A percentile compares a stretch with the other conserved stretches of the same genome.
phyloP scores from a whole-genome alignment of 2,329 filamentous ascomycete species.

The Delphinella strobiligena region DNA sequence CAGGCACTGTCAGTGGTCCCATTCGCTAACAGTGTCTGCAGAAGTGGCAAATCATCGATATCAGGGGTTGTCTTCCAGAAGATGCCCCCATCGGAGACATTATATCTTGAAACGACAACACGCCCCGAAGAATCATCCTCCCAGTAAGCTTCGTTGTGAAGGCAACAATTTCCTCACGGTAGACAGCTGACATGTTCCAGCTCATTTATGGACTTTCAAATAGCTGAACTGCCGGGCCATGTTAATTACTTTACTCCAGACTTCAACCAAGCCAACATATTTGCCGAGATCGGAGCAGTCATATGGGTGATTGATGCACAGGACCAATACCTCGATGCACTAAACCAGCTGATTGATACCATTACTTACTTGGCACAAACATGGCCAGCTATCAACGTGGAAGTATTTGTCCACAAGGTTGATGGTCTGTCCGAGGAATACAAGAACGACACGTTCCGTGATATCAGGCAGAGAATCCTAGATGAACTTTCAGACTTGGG shows the following conservation, averaged over 20 bases:
- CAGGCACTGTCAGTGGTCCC: no score
- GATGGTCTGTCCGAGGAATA: conserved; percentile 96
- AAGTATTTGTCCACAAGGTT: conserved; percentile 98
- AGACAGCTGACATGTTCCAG: conserved; percentile 32
- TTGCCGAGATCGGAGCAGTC: conserved; percentile 82
- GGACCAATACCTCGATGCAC: conserved; percentile 90
- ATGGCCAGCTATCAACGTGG: conserved; percentile 90
- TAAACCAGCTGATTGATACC: conserved; percentile 73
- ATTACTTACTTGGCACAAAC: conserved; percentile 79
- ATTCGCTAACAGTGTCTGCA: conserved; percentile 26
- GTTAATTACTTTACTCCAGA: conserved; percentile 82
- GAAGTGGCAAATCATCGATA: conserved; percentile 96
- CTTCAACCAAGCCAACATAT: conserved; percentile 87
- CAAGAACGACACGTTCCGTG: conserved; percentile 87
- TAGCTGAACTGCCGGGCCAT: conserved; percentile 95
- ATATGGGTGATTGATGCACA: conserved; percentile 99
- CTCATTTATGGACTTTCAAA: conserved; percentile 98
- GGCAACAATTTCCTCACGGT: no score
- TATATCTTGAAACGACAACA: conserved; percentile 91
- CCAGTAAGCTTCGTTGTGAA: conserved; percentile 50
- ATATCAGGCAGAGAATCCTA: conserved; percentile 91
- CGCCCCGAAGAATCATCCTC: conserved; percentile 90
- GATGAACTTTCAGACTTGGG: conserved; percentile 90
- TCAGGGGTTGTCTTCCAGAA: conserved; percentile 99
- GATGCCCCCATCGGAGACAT: conserved; percentile 84